Evolutionary conservation across 345 rosid species (phyloP).

Genomic region (Excoecaria cochinchinensis): DNA sequence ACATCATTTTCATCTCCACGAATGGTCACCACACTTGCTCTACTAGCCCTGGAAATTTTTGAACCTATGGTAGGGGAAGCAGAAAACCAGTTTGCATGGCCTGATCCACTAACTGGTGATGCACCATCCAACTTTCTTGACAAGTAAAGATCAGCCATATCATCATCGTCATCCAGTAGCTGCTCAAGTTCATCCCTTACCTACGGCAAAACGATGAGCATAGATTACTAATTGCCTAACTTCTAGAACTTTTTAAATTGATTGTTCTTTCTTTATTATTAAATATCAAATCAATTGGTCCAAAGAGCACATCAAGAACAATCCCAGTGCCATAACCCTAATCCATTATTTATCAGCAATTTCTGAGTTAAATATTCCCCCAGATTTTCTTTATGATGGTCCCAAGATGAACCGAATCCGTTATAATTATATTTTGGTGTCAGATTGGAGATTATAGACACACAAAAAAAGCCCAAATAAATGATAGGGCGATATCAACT

Average conservation of each 20-base stretch:
- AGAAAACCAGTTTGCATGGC: conserved; percentile 69
- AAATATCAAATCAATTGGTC: background rate
- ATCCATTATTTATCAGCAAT: background rate
- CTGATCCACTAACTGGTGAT: conserved; percentile 69
- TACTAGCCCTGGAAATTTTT: conserved; percentile 89
- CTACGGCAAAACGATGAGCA: conserved; percentile 36
- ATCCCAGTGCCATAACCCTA: background rate
- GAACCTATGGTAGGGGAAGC: conserved; percentile 91
- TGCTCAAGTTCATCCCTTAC: conserved; percentile 98
- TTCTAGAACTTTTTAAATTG: background rate
- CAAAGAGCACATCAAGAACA: background rate
- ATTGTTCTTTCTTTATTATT: background rate
- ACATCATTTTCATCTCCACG: conserved; percentile 96
- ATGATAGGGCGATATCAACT: background rate
- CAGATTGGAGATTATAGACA: too few species aligned
- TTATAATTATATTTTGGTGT: background rate
- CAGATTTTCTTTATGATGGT: background rate
- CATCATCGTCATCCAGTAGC: conserved; percentile 94
- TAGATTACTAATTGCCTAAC: background rate
- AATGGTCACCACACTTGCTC: conserved; percentile 73
- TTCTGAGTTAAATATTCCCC: background rate
- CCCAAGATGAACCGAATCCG: background rate
- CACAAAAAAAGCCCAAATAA: background rate
- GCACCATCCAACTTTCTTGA: conserved; percentile 77
- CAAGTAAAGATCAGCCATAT: conserved; percentile 95